Conservation (phyloP, 805 yeast genomes). For the Zygotorulaspora florentina region DNA sequence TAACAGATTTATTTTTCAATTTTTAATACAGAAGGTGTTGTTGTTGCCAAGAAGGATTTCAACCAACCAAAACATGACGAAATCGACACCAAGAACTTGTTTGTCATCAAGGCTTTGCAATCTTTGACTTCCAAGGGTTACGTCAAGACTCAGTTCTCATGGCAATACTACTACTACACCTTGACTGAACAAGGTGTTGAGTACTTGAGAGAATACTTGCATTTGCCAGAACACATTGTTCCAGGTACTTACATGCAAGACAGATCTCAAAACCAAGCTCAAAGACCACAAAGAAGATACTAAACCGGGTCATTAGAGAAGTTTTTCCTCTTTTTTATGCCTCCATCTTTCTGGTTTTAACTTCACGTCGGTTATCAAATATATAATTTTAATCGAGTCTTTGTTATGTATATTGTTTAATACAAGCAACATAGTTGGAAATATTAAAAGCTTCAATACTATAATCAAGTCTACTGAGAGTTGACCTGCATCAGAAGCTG, state of each 20-base stretch:
- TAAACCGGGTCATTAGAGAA: slow-evolving; percentile 3
- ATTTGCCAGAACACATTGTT: slow-evolving; percentile 97
- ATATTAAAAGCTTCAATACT: slow-evolving; percentile 1
- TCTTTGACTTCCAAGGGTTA: slow-evolving; percentile 97
- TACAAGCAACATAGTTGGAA: slow-evolving; percentile 16
- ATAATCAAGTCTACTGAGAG: neutral
- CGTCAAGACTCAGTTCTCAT: slow-evolving; percentile 99
- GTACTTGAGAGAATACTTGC: slow-evolving; percentile 95
- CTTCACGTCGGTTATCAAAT: neutral
- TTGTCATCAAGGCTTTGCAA: slow-evolving; percentile 97
- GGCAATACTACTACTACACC: slow-evolving; percentile 99
- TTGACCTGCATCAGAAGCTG: too few relatives aligned
- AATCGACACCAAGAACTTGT: slow-evolving; percentile 96
- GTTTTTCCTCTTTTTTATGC: slow-evolving; percentile 2
- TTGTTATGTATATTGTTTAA: slow-evolving; percentile 16
- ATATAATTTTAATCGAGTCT: slow-evolving; percentile 11
- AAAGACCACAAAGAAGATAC: slow-evolving; percentile 51
- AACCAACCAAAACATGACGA: slow-evolving; percentile 97
- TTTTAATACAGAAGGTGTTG: slow-evolving; percentile 84
- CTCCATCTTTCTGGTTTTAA: slow-evolving; percentile 1
- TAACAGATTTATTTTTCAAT: slow-evolving; percentile 18
- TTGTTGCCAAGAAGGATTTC: slow-evolving; percentile 99
- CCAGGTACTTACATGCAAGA: slow-evolving; percentile 97
- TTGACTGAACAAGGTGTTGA: slow-evolving; percentile 99
- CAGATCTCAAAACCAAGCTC: slow-evolving; percentile 70